A percentile compares a stretch with the other conserved stretches of the same genome.
Evolutionary conservation across 257 asterid species (phyloP).

Genomic region (Nicotiana sylvestris): DNA sequence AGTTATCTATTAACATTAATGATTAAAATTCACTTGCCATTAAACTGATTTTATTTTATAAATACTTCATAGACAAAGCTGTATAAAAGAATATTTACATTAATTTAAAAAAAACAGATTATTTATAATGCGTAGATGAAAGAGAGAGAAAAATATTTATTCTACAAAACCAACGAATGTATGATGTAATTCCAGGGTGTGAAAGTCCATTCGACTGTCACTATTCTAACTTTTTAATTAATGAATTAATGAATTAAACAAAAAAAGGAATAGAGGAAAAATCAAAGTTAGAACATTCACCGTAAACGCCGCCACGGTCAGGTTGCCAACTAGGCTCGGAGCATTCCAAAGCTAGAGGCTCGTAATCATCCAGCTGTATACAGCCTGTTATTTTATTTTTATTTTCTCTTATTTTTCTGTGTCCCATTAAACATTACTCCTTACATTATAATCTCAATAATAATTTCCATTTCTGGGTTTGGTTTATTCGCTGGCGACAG

Average conservation of each 20-base stretch:
- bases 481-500: constrained; percentile 82
- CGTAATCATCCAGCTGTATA: constrained; percentile 33
- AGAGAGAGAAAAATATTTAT: neutral
- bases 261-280: neutral
- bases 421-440: neutral
- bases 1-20: no score
- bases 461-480: constrained; percentile 19
- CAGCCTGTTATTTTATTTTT: constrained; percentile 37
- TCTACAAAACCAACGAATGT: neutral
- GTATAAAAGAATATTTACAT: no score
- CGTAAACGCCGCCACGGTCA: constrained; percentile 29
- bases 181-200: neutral
- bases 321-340: constrained; percentile 30
- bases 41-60: no score
- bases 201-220: neutral
- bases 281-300: constrained; percentile 26
- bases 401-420: neutral
- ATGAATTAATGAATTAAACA: neutral
- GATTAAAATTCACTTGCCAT: no score
- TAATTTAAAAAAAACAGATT: no score
- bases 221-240: neutral
- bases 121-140: no score
- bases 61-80: no score
- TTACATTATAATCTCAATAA: neutral
- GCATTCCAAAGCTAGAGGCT: constrained; percentile 18